phyloP scores from a whole-genome alignment of 2,329 filamentous ascomycete genomes.

The Fusarium albidum region DNA sequence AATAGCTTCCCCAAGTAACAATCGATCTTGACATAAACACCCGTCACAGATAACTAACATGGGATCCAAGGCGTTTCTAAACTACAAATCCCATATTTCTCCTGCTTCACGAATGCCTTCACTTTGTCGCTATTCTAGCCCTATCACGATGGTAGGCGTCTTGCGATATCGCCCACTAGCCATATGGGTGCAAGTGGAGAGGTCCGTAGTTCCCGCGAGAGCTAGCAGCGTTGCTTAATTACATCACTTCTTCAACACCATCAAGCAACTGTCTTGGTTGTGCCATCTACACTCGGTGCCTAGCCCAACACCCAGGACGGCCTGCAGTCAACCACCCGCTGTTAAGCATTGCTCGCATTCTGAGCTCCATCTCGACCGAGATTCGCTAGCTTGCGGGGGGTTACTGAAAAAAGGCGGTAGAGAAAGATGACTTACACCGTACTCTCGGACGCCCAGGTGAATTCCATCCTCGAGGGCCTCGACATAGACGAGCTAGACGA shows the following conservation, averaged over 20 bases:
- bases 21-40: too few relatives aligned
- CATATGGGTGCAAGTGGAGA: slow-evolving; percentile 35
- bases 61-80: too few relatives aligned
- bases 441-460: slow-evolving; percentile 66
- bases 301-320: not conserved
- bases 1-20: too few relatives aligned
- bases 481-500: slow-evolving; percentile 59
- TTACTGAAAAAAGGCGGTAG: slow-evolving; percentile 13
- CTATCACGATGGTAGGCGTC: not conserved
- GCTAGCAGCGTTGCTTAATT: slow-evolving; percentile 24
- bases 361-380: slow-evolving; percentile 1
- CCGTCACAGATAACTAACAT: too few relatives aligned
- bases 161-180: slow-evolving; percentile 12
- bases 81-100: too few relatives aligned
- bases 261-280: slow-evolving; percentile 1
- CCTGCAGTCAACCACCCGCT: too few relatives aligned
- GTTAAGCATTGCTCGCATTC: not conserved
- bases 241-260: slow-evolving; percentile 33
- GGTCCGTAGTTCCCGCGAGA: slow-evolving; percentile 18
- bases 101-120: not conserved
- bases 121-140: not conserved
- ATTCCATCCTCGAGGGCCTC: slow-evolving; percentile 61
- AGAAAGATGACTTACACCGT: slow-evolving; percentile 64
- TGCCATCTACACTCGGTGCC: not conserved
- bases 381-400: slow-evolving; percentile 9